These are phyloP conservation scores for Fusarium dlaminii DNA, from an alignment of 2,329 filamentous ascomycete species.

Conservation along the genomic window DNA sequence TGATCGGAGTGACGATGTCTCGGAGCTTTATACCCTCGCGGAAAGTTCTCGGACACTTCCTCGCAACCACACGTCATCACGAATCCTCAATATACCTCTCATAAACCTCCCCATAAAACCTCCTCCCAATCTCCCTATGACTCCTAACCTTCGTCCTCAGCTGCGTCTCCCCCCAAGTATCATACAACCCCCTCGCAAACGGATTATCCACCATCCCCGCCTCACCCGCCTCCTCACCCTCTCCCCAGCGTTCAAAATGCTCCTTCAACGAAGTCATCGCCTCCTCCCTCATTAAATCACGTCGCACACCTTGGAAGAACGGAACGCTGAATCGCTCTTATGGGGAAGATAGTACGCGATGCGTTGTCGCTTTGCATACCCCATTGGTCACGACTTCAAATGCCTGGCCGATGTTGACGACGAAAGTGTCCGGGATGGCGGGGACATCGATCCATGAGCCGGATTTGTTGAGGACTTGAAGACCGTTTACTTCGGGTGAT, in stretches of 20 bases:
- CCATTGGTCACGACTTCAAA: constrained; percentile 67
- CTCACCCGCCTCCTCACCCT: constrained; percentile 47
- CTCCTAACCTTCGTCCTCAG: constrained; percentile 63
- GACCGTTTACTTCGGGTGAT: constrained; percentile 58
- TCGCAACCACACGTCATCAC: background rate
- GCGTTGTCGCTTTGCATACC: constrained; percentile 62
- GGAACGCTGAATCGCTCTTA: constrained; percentile 55
- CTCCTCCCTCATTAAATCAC: constrained; percentile 55
- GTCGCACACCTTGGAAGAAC: constrained; percentile 60
- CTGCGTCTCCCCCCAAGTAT: constrained; percentile 65
- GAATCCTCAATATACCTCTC: constrained; percentile 57
- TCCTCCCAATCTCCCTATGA: constrained; percentile 58
- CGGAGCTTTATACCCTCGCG: constrained; percentile 28
- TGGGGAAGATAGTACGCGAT: constrained; percentile 51
- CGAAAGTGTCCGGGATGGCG: constrained; percentile 58
- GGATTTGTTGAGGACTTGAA: constrained; percentile 60
- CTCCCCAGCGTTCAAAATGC: constrained; percentile 48
- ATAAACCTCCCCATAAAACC: constrained; percentile 59
- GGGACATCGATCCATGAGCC: constrained; percentile 62
- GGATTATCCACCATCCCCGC: constrained; percentile 56
- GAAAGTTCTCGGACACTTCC: constrained; percentile 43
- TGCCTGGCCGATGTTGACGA: constrained; percentile 67
- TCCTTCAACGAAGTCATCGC: constrained; percentile 50
- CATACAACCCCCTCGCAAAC: constrained; percentile 59
- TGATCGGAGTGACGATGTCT: background rate